Evolutionary conservation across 805 yeast genomes (phyloP).

Genomic region (Ogataea nitratoaversa): DNA sequence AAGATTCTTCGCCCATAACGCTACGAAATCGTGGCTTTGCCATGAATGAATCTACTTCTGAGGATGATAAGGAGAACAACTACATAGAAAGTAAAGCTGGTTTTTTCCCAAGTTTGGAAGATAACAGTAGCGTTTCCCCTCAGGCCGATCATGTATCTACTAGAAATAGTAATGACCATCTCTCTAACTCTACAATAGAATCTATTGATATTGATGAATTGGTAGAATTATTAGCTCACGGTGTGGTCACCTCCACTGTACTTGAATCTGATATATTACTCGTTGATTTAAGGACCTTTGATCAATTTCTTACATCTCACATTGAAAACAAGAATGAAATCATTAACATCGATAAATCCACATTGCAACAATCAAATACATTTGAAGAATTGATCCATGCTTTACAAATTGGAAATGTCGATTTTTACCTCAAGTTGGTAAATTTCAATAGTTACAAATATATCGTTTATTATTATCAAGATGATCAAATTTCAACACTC

Average conservation of each 20-base stretch:
- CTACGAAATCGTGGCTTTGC: not conserved
- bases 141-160: too few species aligned
- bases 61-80: too few species aligned
- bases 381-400: conserved; percentile 18
- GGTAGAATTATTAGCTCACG: conserved; percentile 8
- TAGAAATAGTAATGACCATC: too few species aligned
- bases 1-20: not conserved
- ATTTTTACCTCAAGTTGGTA: conserved; percentile 28
- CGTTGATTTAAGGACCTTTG: conserved; percentile 37
- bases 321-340: conserved; percentile 34
- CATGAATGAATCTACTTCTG: not conserved
- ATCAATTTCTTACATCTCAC: conserved; percentile 30
- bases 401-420: conserved; percentile 30
- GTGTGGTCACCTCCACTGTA: not conserved
- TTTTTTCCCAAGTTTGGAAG: not conserved
- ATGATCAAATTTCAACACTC: conserved; percentile 27
- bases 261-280: conserved; percentile 21
- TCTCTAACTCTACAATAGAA: not conserved
- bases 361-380: conserved; percentile 10
- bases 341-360: conserved; percentile 38
- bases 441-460: conserved; percentile 31
- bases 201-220: conserved; percentile 13
- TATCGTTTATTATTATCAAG: conserved; percentile 37
- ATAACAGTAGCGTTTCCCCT: too few species aligned
- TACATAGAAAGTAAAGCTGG: too few species aligned